A percentile compares a stretch with the other conserved stretches of the same genome.
Evolutionary conservation across 2,329 filamentous ascomycete genomes (phyloP).

Genomic region (Clonostachys sp.): DNA sequence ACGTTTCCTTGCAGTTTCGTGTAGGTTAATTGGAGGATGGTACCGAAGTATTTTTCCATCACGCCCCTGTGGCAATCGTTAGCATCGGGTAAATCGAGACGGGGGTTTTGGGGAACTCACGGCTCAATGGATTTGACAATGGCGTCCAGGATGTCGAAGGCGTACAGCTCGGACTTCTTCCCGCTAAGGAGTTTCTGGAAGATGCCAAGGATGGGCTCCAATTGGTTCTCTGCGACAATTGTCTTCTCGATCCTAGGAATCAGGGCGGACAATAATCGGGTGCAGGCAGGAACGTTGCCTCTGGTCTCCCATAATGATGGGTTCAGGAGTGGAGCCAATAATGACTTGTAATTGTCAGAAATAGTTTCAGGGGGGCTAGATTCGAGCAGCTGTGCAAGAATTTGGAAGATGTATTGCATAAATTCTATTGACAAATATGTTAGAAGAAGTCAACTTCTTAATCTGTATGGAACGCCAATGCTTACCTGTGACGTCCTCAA

Average conservation of each 20-base stretch:
- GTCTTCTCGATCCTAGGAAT: slow-evolving; percentile 70
- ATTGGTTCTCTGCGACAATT: slow-evolving; percentile 73
- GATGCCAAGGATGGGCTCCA: slow-evolving; percentile 87
- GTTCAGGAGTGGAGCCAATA: slow-evolving; percentile 74
- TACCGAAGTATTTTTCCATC: slow-evolving; percentile 72
- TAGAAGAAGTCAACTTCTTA: slow-evolving; percentile 17
- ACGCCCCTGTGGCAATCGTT: slow-evolving; percentile 39
- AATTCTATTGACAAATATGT: slow-evolving; percentile 61
- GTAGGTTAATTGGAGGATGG: slow-evolving; percentile 79
- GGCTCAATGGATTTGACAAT: slow-evolving; percentile 69
- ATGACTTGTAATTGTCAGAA: slow-evolving; percentile 72
- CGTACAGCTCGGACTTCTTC: slow-evolving; percentile 80
- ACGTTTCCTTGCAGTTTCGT: slow-evolving; percentile 64
- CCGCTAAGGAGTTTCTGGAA: slow-evolving; percentile 84
- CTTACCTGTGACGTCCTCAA: slow-evolving; percentile 74
- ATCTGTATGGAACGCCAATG: not conserved
- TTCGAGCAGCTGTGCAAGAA: slow-evolving; percentile 87
- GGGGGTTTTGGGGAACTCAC: slow-evolving; percentile 35
- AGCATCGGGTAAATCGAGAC: slow-evolving; percentile 5
- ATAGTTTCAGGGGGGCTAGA: slow-evolving; percentile 75
- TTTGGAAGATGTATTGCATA: slow-evolving; percentile 92
- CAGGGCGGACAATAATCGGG: slow-evolving; percentile 78
- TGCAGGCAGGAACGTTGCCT: slow-evolving; percentile 89
- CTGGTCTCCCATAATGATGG: slow-evolving; percentile 86
- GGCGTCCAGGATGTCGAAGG: slow-evolving; percentile 85